Conservation (phyloP, 2,329 filamentous ascomycete genomes). For the Colletotrichum magnum region DNA sequence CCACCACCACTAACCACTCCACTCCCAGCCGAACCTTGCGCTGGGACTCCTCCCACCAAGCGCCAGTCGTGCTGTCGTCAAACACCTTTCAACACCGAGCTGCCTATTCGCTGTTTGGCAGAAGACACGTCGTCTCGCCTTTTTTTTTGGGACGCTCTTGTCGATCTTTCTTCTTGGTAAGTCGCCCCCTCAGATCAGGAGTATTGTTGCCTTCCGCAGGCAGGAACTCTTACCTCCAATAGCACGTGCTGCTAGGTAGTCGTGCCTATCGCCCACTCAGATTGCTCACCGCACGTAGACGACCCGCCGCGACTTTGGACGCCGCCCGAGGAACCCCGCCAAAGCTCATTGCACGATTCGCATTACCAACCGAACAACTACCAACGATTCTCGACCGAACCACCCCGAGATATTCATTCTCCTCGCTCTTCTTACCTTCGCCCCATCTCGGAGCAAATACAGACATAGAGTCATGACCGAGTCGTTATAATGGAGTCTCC, state of each 20-base stretch:
- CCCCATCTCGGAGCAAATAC: background rate
- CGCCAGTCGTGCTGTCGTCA: constrained; percentile 11
- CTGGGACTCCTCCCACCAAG: constrained; percentile 12
- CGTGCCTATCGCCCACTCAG: constrained; percentile 5
- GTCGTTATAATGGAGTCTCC: constrained; percentile 61
- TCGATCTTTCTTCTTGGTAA: constrained; percentile 3
- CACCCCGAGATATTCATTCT: background rate
- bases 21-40: background rate
- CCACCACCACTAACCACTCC: constrained; percentile 11
- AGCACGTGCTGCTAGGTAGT: background rate
- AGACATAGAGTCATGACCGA: constrained; percentile 30
- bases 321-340: constrained; percentile 33
- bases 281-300: constrained; percentile 37
- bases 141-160: background rate
- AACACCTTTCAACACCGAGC: constrained; percentile 15
- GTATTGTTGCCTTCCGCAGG: background rate
- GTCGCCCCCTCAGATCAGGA: background rate
- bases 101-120: constrained; percentile 3
- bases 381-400: constrained; percentile 4
- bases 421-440: background rate
- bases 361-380: constrained; percentile 16
- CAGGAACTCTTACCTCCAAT: background rate
- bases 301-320: constrained; percentile 19
- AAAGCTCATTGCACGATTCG: constrained; percentile 29
- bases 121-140: constrained; percentile 1